A percentile compares a stretch with the other conserved stretches of the same genome.
Evolutionary conservation across 139 green algal genomes (phyloP).

Genomic region (Tetradesmus lagerheimii): DNA sequence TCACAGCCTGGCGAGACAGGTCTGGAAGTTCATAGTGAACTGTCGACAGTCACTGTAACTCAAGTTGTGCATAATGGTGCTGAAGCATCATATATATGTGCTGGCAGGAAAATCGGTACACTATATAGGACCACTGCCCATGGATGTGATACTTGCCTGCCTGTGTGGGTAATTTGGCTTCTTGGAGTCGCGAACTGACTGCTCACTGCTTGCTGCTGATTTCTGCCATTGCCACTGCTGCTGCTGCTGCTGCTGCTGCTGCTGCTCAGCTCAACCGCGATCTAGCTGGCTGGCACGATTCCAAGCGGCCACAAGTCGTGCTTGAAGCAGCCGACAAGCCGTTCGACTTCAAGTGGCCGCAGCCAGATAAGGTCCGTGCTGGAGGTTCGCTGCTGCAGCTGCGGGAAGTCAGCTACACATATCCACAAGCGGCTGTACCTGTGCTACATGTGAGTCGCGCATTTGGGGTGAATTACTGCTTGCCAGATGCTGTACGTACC

Average conservation of each 20-base stretch:
- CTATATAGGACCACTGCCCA: no score
- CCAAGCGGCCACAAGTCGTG: slow-evolving; percentile 15
- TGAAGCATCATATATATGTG: no score
- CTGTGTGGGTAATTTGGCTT: no score
- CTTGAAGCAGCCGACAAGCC: slow-evolving; percentile 51
- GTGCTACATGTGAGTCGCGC: slow-evolving; percentile 56
- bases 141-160: no score
- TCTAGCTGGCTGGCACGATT: slow-evolving; percentile 27
- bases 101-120: no score
- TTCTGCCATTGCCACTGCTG: neutral
- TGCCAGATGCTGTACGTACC: neutral
- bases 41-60: no score
- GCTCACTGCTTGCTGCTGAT: neutral
- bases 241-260: neutral
- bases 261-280: slow-evolving; percentile 40
- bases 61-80: no score
- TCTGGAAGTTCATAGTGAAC: neutral
- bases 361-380: slow-evolving; percentile 58
- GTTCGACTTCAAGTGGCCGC: slow-evolving; percentile 54
- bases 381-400: slow-evolving; percentile 72
- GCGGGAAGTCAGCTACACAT: slow-evolving; percentile 61
- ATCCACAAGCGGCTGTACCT: slow-evolving; percentile 36
- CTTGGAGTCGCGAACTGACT: no score
- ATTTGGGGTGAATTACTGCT: neutral
- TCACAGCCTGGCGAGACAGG: neutral